Conservation (phyloP, 169 alveolate genomes). For the Plasmodium fragile region DNA sequence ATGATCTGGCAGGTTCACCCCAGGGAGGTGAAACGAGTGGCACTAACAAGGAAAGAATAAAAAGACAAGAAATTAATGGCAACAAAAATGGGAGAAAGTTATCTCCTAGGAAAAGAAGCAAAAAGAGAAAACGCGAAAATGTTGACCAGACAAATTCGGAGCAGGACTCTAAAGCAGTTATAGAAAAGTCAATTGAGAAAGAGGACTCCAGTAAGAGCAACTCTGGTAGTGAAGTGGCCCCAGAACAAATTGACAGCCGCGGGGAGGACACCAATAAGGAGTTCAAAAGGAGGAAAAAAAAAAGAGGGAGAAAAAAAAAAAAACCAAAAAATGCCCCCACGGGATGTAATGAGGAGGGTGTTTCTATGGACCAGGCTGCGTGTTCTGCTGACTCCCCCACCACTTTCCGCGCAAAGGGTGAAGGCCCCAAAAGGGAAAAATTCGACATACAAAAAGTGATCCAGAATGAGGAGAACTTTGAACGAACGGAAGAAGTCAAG, state of each 20-base stretch:
- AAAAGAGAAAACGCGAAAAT: not conserved
- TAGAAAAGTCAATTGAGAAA: conserved; percentile 17
- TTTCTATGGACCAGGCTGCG: not conserved
- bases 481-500: conserved; percentile 15
- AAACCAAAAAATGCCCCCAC: not conserved
- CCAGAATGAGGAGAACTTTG: conserved; percentile 27
- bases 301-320: conserved; percentile 4
- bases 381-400: not conserved
- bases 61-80: not conserved
- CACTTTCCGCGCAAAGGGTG: not conserved
- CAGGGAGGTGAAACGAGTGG: not conserved
- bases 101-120: not conserved
- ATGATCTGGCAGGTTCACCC: conserved; percentile 3
- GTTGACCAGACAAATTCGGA: not conserved
- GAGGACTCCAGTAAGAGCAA: not conserved
- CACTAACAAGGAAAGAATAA: not conserved
- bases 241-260: not conserved
- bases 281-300: not conserved
- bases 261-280: not conserved
- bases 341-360: not conserved
- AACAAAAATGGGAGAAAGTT: not conserved
- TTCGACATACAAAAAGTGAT: conserved; percentile 38
- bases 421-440: conserved; percentile 19
- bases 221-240: not conserved
- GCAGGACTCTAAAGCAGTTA: not conserved